Evolutionary conservation across 2,329 filamentous ascomycete species (phyloP), one percentile per base, ranked within the genome.

Genomic region (Trichoderma sp.): DNA sequence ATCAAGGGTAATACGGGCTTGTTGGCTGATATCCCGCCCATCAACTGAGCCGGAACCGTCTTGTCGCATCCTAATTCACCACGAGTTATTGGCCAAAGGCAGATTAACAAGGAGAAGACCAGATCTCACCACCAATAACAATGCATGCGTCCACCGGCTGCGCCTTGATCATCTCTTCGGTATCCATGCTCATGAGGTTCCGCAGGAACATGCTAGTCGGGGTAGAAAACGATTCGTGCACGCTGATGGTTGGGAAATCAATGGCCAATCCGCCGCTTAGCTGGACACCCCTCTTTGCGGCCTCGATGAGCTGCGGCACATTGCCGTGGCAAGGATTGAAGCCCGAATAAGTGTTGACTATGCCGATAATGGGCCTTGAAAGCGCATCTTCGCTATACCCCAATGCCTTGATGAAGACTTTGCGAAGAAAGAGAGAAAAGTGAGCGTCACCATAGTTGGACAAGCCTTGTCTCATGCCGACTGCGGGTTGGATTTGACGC

Each of bases 151-250:
- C 90, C 18, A 90, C 83, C 0, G 90, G 90, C 77, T 93, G 90
- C 0, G 90, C 90, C 54, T 82, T 82, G 65, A 92, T 88, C 90
- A 93, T 93, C 80, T 93, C 90, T 76, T 93, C 91, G 0, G 91
- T 93, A 75, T 93, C 91, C 89, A 93, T 91, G 72, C 88, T 90
- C 90, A 93, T 93, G 68, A 93, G 75, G 72, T 93, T 93, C 37
- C 91, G 79, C 59, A 93, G 75, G 67, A 88, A 92, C 91, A 93
- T 92, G 79, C 90, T 92, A 5, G 90, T 92, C 2, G 90, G 90
- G 55, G 84, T 82, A 0, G 90, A 83, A 75, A 93, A 93, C 3
- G 83, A 85, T 81, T 93, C 90, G 72, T 90, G 88, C 0, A 93
- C 75, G 71, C 88, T 91, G 66, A 93, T 92, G 0, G 90, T 93